Evolutionary conservation across 768 basidiomycete genomes (phyloP).

Genomic region (Podaxis carcinomalis): DNA sequence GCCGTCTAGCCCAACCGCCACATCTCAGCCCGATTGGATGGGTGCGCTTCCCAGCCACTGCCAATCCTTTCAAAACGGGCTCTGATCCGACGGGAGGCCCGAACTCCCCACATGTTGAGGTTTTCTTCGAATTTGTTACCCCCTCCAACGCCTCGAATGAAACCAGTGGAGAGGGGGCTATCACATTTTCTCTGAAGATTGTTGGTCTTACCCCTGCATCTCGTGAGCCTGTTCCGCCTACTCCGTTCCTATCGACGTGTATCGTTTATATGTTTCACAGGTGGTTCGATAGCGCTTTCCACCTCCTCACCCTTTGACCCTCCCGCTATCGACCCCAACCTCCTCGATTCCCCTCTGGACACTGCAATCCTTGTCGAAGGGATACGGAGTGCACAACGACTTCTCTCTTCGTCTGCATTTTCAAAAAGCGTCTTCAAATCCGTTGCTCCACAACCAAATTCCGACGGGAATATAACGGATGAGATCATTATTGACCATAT

Average conservation of each 20-base stretch:
- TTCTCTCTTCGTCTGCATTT: not conserved
- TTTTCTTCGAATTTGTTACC: not conserved
- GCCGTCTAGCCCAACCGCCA: not conserved
- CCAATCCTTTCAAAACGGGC: not conserved
- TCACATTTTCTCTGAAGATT: not conserved
- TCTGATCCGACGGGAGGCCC: constrained; percentile 8
- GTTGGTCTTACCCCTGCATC: not conserved
- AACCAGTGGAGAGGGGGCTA: not conserved
- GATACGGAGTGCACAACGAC: not conserved
- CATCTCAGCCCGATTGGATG: constrained; percentile 2
- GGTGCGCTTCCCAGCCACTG: constrained; percentile 6
- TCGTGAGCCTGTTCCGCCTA: not conserved
- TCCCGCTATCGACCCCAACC: constrained; percentile 10
- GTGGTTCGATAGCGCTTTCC: constrained; percentile 11
- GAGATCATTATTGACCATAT: not conserved
- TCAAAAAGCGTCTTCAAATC: not conserved
- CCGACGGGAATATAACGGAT: not conserved
- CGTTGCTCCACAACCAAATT: not conserved
- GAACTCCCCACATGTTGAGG: not conserved
- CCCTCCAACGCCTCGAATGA: not conserved
- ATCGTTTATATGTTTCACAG: not conserved
- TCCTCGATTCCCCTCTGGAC: not conserved
- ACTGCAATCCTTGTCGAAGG: not conserved
- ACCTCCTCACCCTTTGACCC: constrained; percentile 8
- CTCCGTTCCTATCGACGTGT: not conserved